Base-by-base conservation (phyloP, 371 early-diverging fungal species). In the Choanephora cucurbitarum region DNA sequence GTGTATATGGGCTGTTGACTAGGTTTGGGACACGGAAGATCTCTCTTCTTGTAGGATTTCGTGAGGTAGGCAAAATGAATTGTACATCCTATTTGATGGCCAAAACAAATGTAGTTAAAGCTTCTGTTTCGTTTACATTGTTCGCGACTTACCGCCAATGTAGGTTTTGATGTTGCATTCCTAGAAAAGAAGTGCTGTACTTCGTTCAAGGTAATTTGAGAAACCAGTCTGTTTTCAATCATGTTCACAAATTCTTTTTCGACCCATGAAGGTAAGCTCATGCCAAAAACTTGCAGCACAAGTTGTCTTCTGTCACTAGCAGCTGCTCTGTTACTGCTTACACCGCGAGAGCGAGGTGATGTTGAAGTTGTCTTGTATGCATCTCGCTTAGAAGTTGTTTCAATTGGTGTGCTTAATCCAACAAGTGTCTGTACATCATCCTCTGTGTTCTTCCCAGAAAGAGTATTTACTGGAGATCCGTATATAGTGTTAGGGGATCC, bases 241-340 rank as follows among this genome's bases (percentile, higher is more conserved):
- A 89, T 59, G 19, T 68, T 64, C 9, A 86, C 78, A 61, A 94
- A 81, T 34, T 91, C 89, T 33, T 71, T 74, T 8, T 86, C 87
- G 18, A 91, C 82, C 78, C 78, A 78, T 13, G 58, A 47, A 2
- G 92, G 91, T 5, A 67, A 49, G 22, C 90, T 86, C 11, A 93
- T 69, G 2, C 94, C 93, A 67, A 78, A 86, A 5, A 94, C 88
- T 44, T 89, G 81, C 3, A 94, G 55, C 10, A 85, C 80, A 3
- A 93, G 63, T 43, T 83, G 82, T 19, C 85, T 60, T 19, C 44
- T 52, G 21, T 65, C 65, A 24, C 32, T 59, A 3, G 18, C 15
- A 3, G 47, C 40, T 15, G 31, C 15, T 4, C 62, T 46, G 0
- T 48, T 22, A 0, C 73, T 61, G 7, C 72, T 76, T 9, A 56